Evolutionary conservation across 352 stramenopile genomes (phyloP).

Genomic region (Phytophthora litchii): DNA sequence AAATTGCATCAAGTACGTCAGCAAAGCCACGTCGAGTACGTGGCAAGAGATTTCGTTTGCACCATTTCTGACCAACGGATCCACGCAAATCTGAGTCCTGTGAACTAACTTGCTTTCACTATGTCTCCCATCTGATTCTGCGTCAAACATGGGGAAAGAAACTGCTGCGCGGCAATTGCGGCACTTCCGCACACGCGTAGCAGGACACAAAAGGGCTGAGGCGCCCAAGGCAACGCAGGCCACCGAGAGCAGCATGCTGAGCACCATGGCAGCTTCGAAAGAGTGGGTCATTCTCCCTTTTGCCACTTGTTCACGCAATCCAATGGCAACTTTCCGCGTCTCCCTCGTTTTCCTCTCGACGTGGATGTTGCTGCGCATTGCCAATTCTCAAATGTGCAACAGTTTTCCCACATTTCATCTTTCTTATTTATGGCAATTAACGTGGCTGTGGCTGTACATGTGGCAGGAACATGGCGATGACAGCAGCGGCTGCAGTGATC

Average conservation of each 20-base stretch:
- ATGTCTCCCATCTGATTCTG: slow-evolving; percentile 16
- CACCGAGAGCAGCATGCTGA: slow-evolving; percentile 18
- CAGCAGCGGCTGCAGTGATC: slow-evolving; percentile 32
- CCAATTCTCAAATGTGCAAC: slow-evolving; percentile 24
- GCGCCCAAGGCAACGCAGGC: not conserved
- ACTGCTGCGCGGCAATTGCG: not conserved
- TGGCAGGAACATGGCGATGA: slow-evolving; percentile 32
- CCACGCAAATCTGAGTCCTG: slow-evolving; percentile 11
- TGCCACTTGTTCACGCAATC: slow-evolving; percentile 9
- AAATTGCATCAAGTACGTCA: not conserved
- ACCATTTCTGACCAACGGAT: slow-evolving; percentile 20
- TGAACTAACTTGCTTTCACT: slow-evolving; percentile 17
- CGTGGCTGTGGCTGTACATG: not conserved
- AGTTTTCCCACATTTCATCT: not conserved
- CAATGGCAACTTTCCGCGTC: slow-evolving; percentile 10
- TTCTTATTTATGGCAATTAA: not conserved
- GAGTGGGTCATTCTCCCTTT: slow-evolving; percentile 27
- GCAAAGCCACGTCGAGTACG: slow-evolving; percentile 5
- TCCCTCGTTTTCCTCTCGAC: slow-evolving; percentile 12
- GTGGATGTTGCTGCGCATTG: slow-evolving; percentile 14
- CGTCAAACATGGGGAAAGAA: slow-evolving; percentile 4
- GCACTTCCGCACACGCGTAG: slow-evolving; percentile 4
- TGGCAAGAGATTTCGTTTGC: slow-evolving; percentile 11
- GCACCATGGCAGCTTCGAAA: slow-evolving; percentile 18
- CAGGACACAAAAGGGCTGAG: slow-evolving; percentile 5